phyloP scores from a whole-genome alignment of 2,329 filamentous ascomycete genomes.

The Metarhizium robertsii region DNA sequence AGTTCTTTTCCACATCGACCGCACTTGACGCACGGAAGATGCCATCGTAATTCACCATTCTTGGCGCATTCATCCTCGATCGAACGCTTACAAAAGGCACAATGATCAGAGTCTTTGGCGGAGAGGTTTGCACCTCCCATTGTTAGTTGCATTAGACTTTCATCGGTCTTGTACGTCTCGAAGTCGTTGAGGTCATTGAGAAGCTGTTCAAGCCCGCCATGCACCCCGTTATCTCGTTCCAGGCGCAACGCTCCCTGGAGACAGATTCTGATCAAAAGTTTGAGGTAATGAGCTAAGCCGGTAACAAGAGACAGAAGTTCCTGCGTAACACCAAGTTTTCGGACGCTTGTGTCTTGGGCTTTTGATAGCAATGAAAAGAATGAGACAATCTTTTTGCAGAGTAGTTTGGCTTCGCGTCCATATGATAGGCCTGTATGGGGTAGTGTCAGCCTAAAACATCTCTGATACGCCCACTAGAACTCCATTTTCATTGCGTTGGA shows the following conservation, averaged over 20 bases:
- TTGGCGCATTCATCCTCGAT: slow-evolving; percentile 91
- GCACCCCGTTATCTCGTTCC: slow-evolving; percentile 69
- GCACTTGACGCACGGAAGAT: slow-evolving; percentile 74
- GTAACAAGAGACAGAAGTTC: slow-evolving; percentile 97
- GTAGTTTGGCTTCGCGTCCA: slow-evolving; percentile 87
- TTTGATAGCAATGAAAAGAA: slow-evolving; percentile 95
- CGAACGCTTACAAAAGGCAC: slow-evolving; percentile 68
- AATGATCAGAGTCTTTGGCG: slow-evolving; percentile 75
- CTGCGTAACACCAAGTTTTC: slow-evolving; percentile 91
- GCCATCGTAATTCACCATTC: slow-evolving; percentile 69
- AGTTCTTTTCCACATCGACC: slow-evolving; percentile 56
- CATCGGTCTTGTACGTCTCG: slow-evolving; percentile 65
- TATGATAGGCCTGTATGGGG: slow-evolving; percentile 66
- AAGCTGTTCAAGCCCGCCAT: slow-evolving; percentile 72
- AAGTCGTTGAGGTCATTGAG: slow-evolving; percentile 75
- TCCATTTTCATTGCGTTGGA: background rate
- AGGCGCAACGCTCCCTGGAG: slow-evolving; percentile 86
- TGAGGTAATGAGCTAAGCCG: slow-evolving; percentile 91
- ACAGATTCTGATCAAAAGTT: slow-evolving; percentile 93
- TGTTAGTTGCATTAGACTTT: slow-evolving; percentile 58
- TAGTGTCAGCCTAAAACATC: background rate
- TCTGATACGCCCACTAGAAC: background rate
- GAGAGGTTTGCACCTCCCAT: slow-evolving; percentile 57
- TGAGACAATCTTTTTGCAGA: slow-evolving; percentile 99
- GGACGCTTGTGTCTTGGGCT: slow-evolving; percentile 81